Base-by-base conservation (phyloP, 352 stramenopile species). In the Pythium guiyangense region DNA sequence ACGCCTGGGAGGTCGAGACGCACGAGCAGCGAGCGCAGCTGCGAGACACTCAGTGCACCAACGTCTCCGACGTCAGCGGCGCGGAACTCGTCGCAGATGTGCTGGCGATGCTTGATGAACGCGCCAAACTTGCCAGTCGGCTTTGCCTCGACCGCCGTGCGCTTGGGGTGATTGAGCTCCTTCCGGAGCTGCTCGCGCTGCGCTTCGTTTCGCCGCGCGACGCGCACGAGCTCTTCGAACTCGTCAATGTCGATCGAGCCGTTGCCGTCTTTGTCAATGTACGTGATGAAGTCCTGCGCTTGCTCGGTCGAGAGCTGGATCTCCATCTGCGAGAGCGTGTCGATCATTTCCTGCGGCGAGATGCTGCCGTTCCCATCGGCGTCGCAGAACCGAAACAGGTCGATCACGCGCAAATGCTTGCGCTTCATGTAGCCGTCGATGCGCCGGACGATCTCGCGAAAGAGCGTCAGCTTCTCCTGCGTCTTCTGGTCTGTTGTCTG, bases 401-500 rank as follows among this genome's bases (percentile, higher is more conserved):
- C 85, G 64, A 92, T 91, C 31, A 92, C 81, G 10, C 81, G 83
- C 25, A 94, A 63, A 11, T 77, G 84, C 63, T 92, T 94, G 46
- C 83, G 80, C 60, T 88, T 89, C 70, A 94, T 88, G 72, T 92
- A 90, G 37, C 66, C 73, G 54, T 92, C 84, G 51, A 94, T 94
- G 17, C 82, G 84, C 48, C 81, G 69, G 17, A 92, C 83, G 34
- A 94, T 77, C 34, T 88, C 75, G 52, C 78, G 77, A 31, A 94
- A 84, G 54, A 94, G 55, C 6, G 73, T 72, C 45, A 85, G 66
- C 27, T 87, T 86, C 57, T 91, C 75, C 22, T 86, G 77, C 9
- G 77, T 79, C 29, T 86, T 74, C 15, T 84, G 71, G 37, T 89
- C 75, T 0, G 67, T 87, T 14, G 71, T 83, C 45, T 94, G 78